Percentiles rank a stretch among this genome's conserved stretches.
These are phyloP conservation scores for Pinus albicaulis DNA, from an alignment of 75 land plant genomes.

Conservation along the genomic window DNA sequence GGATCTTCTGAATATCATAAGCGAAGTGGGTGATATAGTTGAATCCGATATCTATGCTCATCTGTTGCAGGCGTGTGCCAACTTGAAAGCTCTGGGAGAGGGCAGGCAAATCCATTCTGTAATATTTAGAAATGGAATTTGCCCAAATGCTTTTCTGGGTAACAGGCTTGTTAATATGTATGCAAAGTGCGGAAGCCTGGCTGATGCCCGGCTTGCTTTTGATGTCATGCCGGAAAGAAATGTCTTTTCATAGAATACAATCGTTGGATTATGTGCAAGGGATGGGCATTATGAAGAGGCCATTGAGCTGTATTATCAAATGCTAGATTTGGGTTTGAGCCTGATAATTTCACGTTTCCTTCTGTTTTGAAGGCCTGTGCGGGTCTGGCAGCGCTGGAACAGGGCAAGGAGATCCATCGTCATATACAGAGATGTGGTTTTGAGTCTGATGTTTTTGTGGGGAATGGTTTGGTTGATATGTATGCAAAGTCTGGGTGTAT, in stretches of 20 bases:
- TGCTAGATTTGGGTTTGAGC: slow-evolving; percentile 9
- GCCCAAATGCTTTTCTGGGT: slow-evolving; percentile 32
- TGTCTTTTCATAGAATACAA: slow-evolving; percentile 59
- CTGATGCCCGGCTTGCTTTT: slow-evolving; percentile 42
- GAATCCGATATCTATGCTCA: slow-evolving; percentile 23
- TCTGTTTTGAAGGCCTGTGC: slow-evolving; percentile 26
- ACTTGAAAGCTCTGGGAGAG: slow-evolving; percentile 9
- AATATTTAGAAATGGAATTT: slow-evolving; percentile 24
- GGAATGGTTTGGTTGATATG: slow-evolving; percentile 16
- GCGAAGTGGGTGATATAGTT: not conserved
- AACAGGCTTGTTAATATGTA: slow-evolving; percentile 63
- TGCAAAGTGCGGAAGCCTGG: slow-evolving; percentile 44
- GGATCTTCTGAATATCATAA: not conserved
- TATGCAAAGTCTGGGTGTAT: slow-evolving; percentile 62
- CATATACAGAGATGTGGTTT: not conserved
- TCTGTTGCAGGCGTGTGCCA: slow-evolving; percentile 42
- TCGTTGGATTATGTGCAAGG: slow-evolving; percentile 51
- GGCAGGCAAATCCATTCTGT: slow-evolving; percentile 49
- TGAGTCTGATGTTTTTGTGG: slow-evolving; percentile 10
- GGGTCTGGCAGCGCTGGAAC: slow-evolving; percentile 1
- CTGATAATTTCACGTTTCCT: slow-evolving; percentile 18
- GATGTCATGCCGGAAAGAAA: slow-evolving; percentile 33
- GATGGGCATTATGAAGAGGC: slow-evolving; percentile 29
- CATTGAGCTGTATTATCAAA: slow-evolving; percentile 15
- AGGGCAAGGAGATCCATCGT: slow-evolving; percentile 13